Evolutionary conservation across 805 yeast genomes (phyloP).

Genomic region (Starmerella lactis-condensi): DNA sequence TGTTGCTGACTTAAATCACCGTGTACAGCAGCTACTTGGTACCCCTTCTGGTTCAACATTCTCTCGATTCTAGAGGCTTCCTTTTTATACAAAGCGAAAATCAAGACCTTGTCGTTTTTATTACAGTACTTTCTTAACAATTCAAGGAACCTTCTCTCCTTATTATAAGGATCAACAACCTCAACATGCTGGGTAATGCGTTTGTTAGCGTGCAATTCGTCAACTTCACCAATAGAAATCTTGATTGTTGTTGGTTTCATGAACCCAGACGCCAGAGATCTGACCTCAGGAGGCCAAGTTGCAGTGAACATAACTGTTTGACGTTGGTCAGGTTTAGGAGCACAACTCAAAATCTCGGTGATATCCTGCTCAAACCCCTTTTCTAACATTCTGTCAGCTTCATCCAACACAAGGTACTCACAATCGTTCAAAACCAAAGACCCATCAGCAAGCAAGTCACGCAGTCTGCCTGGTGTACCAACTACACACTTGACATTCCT

Average conservation of each 20-base stretch:
- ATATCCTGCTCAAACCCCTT: constrained; percentile 97
- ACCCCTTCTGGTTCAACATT: constrained; percentile 52
- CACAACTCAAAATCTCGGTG: constrained; percentile 55
- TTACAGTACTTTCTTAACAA: constrained; percentile 49
- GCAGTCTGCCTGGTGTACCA: constrained; percentile 95
- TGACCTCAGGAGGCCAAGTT: constrained; percentile 99
- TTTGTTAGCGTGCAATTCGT: constrained; percentile 85
- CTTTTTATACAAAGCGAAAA: constrained; percentile 88
- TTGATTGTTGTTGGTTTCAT: constrained; percentile 65
- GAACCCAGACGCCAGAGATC: constrained; percentile 72
- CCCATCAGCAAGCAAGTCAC: constrained; percentile 81
- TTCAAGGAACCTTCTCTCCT: constrained; percentile 58
- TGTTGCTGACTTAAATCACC: constrained; percentile 89
- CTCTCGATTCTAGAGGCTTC: constrained; percentile 87
- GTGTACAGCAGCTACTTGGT: constrained; percentile 77
- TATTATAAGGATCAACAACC: constrained; percentile 64
- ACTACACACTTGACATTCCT: constrained; percentile 59
- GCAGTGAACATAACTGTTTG: constrained; percentile 98
- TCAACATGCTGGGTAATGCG: constrained; percentile 86
- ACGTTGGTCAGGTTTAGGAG: constrained; percentile 30
- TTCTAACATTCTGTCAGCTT: constrained; percentile 97
- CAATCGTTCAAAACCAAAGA: constrained; percentile 50
- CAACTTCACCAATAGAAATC: constrained; percentile 83
- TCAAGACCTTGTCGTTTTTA: constrained; percentile 54
- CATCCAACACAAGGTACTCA: constrained; percentile 75